Evolutionary conservation across 495 filamentous ascomycete species (phyloP).

Genomic region (Lasiosphaeria hispida): DNA sequence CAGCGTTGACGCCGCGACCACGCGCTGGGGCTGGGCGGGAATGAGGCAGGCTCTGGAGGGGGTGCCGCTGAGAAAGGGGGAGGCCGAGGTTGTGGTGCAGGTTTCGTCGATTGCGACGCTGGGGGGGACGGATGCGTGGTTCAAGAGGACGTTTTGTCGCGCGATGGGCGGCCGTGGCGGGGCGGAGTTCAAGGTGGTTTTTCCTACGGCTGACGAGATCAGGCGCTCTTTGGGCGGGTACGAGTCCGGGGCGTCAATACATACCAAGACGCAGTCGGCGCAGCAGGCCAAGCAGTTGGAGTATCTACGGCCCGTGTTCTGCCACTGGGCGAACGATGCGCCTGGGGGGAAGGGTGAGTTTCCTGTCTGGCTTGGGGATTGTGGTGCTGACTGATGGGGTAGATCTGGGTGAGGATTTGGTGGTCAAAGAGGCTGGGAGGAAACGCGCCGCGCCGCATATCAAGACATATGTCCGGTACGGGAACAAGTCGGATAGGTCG

Average conservation of each 20-base stretch:
- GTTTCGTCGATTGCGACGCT: conserved; percentile 83
- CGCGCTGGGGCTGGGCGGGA: conserved; percentile 72
- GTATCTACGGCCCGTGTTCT: conserved; percentile 68
- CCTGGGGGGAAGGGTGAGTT: conserved; percentile 37
- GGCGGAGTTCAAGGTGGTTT: conserved; percentile 60
- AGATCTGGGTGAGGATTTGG: conserved; percentile 5
- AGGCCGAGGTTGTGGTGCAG: conserved; percentile 67
- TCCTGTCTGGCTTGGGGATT: background rate
- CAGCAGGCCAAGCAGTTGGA: conserved; percentile 71
- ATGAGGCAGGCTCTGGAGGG: conserved; percentile 58
- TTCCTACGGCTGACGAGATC: conserved; percentile 77
- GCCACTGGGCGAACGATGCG: conserved; percentile 62
- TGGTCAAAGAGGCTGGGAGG: conserved; percentile 49
- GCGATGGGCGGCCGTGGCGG: conserved; percentile 41
- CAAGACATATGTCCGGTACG: conserved; percentile 83
- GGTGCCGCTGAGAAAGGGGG: conserved; percentile 41
- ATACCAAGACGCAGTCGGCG: conserved; percentile 68
- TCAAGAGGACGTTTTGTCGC: conserved; percentile 62
- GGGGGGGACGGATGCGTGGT: conserved; percentile 71
- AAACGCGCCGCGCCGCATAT: conserved; percentile 86
- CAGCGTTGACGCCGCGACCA: conserved; percentile 42
- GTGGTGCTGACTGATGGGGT: background rate
- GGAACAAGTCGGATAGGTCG: conserved; percentile 37
- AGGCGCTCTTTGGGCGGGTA: conserved; percentile 80
- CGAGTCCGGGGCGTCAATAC: conserved; percentile 73